Evolutionary conservation across 352 stramenopile genomes (phyloP).

Genomic region (Pythium chondricola): DNA sequence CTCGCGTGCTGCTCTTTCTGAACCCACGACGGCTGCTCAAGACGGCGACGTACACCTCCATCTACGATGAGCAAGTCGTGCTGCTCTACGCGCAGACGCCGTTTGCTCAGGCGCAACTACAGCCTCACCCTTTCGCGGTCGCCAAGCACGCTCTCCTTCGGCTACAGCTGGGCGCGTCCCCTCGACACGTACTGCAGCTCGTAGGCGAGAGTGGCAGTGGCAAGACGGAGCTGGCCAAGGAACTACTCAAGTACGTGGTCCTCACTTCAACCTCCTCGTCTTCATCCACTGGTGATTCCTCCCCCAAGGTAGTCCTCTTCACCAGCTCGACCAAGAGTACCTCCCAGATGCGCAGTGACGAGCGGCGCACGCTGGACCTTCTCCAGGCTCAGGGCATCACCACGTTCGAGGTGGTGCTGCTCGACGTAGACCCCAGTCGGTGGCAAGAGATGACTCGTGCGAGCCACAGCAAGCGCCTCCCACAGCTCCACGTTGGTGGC

Average conservation of each 20-base stretch:
- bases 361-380: slow-evolving; percentile 62
- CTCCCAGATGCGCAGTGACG: slow-evolving; percentile 74
- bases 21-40: slow-evolving; percentile 75
- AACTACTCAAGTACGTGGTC: slow-evolving; percentile 74
- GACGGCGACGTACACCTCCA: slow-evolving; percentile 69
- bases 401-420: slow-evolving; percentile 59
- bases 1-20: slow-evolving; percentile 58
- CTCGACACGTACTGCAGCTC: slow-evolving; percentile 35
- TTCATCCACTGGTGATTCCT: background rate
- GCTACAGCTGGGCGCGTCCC: slow-evolving; percentile 32
- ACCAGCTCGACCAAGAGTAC: slow-evolving; percentile 83
- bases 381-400: slow-evolving; percentile 64
- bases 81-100: slow-evolving; percentile 48
- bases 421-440: slow-evolving; percentile 55
- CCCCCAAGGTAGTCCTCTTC: slow-evolving; percentile 46
- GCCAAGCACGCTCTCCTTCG: slow-evolving; percentile 54
- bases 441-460: slow-evolving; percentile 64
- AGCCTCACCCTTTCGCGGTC: slow-evolving; percentile 68
- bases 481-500: slow-evolving; percentile 64
- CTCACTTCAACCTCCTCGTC: slow-evolving; percentile 37
- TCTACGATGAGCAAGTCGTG: slow-evolving; percentile 77
- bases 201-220: slow-evolving; percentile 65
- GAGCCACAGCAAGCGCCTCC: slow-evolving; percentile 65
- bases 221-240: slow-evolving; percentile 74
- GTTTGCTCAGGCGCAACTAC: slow-evolving; percentile 28